Base-by-base conservation (phyloP, 2,329 filamentous ascomycete species). In the Botrytis tulipae region DNA sequence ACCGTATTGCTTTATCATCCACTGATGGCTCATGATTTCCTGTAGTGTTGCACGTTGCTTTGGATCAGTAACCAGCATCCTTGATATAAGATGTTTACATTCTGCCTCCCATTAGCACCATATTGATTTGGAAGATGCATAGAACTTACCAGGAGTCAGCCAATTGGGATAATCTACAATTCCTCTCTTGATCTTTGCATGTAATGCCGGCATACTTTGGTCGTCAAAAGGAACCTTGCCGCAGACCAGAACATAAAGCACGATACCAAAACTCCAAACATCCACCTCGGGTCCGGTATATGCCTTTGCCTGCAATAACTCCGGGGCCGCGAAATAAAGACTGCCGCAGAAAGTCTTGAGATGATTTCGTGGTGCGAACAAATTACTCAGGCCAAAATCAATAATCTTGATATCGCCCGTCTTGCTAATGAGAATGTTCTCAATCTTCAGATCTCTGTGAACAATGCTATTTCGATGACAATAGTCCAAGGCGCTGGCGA, bases 401-500 rank as follows among this genome's bases (percentile, higher is more conserved):
- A 99, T 99, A 79, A 99, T 98, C 82, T 98, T 98, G 83, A 99
- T 99, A 81, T 99, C 96, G 59, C 96, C 96, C 2, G 93, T 98
- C 86, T 98, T 98, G 86, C 94, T 98, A 84, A 99, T 99, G 75
- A 99, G 88, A 72, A 99, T 99, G 81, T 99, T 99, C 83, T 98
- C 96, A 78, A 99, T 99, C 86, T 99, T 99, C 77, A 99, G 84
- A 81, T 99, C 96, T 69, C 96, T 91, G 82, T 99, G 96, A 37
- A 98, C 96, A 78, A 99, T 98, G 83, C 94, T 98, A 85, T 99
- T 98, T 75, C 95, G 90, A 82, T 99, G 96, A 81, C 95, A 98
- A 84, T 98, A 99, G 82, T 99, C 96, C 73, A 99, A 86, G 46
- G 96, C 94, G 81, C 95, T 98, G 48, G 95, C 94, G 77, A 99